These are phyloP conservation scores for Termitomyces sp. DNA, from an alignment of 1,284 basidiomycete genomes.

Conservation along the genomic window DNA sequence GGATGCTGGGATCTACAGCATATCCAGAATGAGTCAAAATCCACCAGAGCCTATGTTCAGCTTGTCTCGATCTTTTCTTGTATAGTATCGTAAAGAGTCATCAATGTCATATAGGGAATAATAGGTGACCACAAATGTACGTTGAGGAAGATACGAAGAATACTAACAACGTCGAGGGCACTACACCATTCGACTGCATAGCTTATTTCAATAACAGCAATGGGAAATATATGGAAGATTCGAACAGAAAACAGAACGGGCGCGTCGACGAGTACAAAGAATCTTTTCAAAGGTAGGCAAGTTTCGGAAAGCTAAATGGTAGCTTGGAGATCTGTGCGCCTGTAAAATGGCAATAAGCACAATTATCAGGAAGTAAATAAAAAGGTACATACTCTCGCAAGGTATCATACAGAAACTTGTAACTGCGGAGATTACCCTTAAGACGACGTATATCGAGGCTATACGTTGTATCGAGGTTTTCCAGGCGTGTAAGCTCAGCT, in stretches of 20 bases:
- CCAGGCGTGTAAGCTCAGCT: slow-evolving; percentile 83
- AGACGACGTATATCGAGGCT: slow-evolving; percentile 85
- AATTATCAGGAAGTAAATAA: background rate
- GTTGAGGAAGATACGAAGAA: slow-evolving; percentile 17
- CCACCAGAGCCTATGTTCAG: background rate
- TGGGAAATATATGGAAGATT: background rate
- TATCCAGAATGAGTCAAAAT: background rate
- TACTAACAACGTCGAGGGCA: slow-evolving; percentile 15
- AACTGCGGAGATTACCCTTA: slow-evolving; percentile 84
- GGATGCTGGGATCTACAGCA: background rate
- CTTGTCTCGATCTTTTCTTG: background rate
- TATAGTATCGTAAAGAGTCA: background rate
- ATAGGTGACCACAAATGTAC: background rate
- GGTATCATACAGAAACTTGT: slow-evolving; percentile 87
- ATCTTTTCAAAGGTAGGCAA: background rate
- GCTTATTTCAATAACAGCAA: background rate
- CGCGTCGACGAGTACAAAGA: background rate
- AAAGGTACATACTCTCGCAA: slow-evolving; percentile 65
- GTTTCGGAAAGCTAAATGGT: background rate
- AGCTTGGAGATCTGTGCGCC: slow-evolving; percentile 1
- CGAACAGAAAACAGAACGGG: background rate
- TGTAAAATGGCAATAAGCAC: background rate
- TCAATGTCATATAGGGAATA: background rate
- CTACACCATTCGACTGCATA: slow-evolving; percentile 17
- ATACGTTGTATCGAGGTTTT: slow-evolving; percentile 78